These are phyloP conservation scores for Domatiomyces globalis DNA, from an alignment of 2,329 filamentous ascomycete genomes.

Conservation along the genomic window DNA sequence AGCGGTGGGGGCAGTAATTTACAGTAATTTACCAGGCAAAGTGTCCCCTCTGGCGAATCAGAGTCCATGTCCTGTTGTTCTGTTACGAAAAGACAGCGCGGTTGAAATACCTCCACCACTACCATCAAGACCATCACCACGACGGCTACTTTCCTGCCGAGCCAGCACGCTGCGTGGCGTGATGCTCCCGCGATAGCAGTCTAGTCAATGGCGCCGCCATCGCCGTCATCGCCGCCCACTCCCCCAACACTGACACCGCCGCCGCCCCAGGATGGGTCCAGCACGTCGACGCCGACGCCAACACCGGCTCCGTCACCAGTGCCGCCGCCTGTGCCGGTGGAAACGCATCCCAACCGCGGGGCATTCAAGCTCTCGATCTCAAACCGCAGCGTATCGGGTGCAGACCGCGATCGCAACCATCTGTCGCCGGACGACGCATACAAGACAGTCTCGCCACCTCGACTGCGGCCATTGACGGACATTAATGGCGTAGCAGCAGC, in stretches of 20 bases:
- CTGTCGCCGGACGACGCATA: constrained; percentile 79
- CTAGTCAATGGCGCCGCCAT: constrained; percentile 9
- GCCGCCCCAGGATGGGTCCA: constrained; percentile 2
- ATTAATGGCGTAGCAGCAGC: constrained; percentile 30
- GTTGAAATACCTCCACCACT: neutral
- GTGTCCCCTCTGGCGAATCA: neutral
- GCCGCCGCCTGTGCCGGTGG: constrained; percentile 32
- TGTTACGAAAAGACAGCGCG: too few relatives aligned
- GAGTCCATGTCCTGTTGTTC: neutral
- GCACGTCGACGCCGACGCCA: constrained; percentile 12
- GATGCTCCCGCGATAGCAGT: constrained; percentile 10
- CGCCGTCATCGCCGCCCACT: neutral
- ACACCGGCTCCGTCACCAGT: constrained; percentile 22
- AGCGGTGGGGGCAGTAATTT: too few relatives aligned
- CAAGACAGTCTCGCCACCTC: constrained; percentile 47
- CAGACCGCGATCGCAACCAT: constrained; percentile 47
- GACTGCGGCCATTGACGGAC: constrained; percentile 29
- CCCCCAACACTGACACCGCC: neutral
- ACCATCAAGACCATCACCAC: too few relatives aligned
- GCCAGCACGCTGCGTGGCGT: constrained; percentile 3
- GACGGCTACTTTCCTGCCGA: too few relatives aligned
- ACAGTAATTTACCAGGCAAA: too few relatives aligned
- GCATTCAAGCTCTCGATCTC: constrained; percentile 20
- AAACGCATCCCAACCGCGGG: constrained; percentile 32
- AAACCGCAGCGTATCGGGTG: constrained; percentile 20